Conservation (phyloP, 2,329 filamentous ascomycete species). For the Trichoderma breve region DNA sequence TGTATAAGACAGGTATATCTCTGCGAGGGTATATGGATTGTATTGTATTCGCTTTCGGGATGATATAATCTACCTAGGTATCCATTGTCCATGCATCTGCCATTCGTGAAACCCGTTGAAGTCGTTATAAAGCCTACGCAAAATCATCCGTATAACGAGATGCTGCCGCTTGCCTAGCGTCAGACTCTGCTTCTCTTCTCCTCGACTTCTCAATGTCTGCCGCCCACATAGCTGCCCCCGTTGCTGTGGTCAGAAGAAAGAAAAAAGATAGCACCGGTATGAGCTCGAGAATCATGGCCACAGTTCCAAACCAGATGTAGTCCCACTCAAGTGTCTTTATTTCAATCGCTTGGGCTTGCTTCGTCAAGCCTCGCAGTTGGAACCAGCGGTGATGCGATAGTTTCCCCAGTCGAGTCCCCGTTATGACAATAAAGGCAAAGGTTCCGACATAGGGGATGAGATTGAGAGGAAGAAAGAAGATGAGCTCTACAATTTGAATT, state of each 20-base stretch:
- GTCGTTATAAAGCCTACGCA: not conserved
- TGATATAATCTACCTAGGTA: not conserved
- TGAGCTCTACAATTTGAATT: constrained; percentile 83
- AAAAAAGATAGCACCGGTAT: constrained; percentile 90
- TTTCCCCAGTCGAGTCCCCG: constrained; percentile 82
- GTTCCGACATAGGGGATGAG: constrained; percentile 81
- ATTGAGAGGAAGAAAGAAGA: constrained; percentile 77
- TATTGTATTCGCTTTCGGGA: not conserved
- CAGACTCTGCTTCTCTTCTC: constrained; percentile 8
- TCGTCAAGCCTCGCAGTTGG: constrained; percentile 70
- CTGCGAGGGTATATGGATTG: not conserved
- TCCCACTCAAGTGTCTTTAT: constrained; percentile 69
- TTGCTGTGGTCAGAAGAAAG: constrained; percentile 83
- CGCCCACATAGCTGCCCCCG: constrained; percentile 84
- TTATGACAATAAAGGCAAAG: constrained; percentile 82
- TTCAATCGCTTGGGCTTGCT: constrained; percentile 69
- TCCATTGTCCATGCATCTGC: not conserved
- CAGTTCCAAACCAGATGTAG: constrained; percentile 90
- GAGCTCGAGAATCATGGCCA: constrained; percentile 82
- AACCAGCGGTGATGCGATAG: constrained; percentile 92
- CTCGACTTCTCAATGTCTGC: constrained; percentile 65
- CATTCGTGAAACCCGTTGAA: not conserved
- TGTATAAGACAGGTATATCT: not conserved
- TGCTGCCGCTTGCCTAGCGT: not conserved
- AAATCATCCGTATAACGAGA: constrained; percentile 15